phyloP scores from a whole-genome alignment of 768 basidiomycete species.

The Plicaturopsis crispa region DNA sequence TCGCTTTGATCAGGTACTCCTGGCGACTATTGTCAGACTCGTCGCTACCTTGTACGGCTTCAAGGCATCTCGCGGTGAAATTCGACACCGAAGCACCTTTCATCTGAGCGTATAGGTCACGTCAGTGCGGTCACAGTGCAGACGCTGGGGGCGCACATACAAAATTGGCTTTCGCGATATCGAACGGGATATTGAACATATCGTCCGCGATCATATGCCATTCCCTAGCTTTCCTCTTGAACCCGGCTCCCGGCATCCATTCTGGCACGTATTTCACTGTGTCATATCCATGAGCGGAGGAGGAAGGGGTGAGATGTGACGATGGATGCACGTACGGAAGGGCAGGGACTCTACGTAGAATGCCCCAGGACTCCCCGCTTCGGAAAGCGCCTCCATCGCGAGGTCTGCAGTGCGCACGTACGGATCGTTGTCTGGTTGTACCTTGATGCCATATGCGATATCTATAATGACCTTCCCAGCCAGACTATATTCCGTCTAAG shows the following conservation, averaged over 20 bases:
- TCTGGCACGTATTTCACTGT: constrained; percentile 25
- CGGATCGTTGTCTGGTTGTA: constrained; percentile 23
- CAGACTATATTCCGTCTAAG: neutral
- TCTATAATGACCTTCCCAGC: constrained; percentile 20
- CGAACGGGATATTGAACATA: constrained; percentile 21
- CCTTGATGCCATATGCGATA: constrained; percentile 26
- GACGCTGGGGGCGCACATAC: no score
- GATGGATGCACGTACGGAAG: constrained; percentile 17
- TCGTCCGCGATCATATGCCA: constrained; percentile 12
- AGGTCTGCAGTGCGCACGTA: constrained; percentile 24
- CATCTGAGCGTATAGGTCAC: constrained; percentile 8
- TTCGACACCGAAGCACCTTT: no score
- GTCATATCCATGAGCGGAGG: constrained; percentile 2
- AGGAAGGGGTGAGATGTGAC: neutral
- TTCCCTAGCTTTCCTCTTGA: constrained; percentile 18
- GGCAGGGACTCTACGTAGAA: constrained; percentile 27
- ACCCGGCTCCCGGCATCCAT: constrained; percentile 23
- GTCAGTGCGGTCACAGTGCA: no score
- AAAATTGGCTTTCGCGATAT: no score
- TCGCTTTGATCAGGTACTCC: constrained; percentile 4
- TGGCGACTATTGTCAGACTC: no score
- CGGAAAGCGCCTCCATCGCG: constrained; percentile 18
- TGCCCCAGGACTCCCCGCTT: constrained; percentile 18
- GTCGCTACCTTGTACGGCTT: no score
- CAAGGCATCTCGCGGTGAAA: no score